phyloP scores from a whole-genome alignment of 2,329 filamentous ascomycete species.

The Lachnellula arida region DNA sequence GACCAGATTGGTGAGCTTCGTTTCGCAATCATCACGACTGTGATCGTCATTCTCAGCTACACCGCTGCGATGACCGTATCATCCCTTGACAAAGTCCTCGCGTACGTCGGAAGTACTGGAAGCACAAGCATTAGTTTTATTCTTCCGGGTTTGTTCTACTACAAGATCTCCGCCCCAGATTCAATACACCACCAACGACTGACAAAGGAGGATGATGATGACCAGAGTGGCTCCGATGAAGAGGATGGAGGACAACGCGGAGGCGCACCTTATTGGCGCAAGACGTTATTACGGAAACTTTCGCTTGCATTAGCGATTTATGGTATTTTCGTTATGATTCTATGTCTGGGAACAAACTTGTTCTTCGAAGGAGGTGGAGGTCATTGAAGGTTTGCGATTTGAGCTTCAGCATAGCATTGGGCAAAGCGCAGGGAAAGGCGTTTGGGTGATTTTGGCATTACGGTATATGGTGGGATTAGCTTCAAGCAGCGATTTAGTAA shows the following conservation, averaged over 20 bases:
- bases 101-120: slow-evolving; percentile 92
- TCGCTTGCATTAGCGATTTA: slow-evolving; percentile 77
- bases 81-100: slow-evolving; percentile 83
- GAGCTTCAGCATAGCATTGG: not conserved
- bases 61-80: slow-evolving; percentile 85
- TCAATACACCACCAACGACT: slow-evolving; percentile 81
- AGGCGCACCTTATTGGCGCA: slow-evolving; percentile 36
- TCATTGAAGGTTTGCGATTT: slow-evolving; percentile 42
- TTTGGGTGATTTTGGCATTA: not conserved
- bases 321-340: slow-evolving; percentile 80
- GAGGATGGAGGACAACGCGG: slow-evolving; percentile 38
- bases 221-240: slow-evolving; percentile 53
- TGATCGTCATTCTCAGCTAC: slow-evolving; percentile 80
- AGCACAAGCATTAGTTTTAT: slow-evolving; percentile 97
- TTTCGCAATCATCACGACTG: slow-evolving; percentile 84
- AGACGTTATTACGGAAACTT: slow-evolving; percentile 62
- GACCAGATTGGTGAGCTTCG: slow-evolving; percentile 76
- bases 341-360: slow-evolving; percentile 80
- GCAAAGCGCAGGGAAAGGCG: not conserved
- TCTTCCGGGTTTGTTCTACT: slow-evolving; percentile 92
- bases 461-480: not conserved
- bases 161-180: slow-evolving; percentile 92
- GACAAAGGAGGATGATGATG: slow-evolving; percentile 85
- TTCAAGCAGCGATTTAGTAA: not conserved
- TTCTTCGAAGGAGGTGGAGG: slow-evolving; percentile 61